phyloP scores from a whole-genome alignment of 2,329 filamentous ascomycete species.

The Trichoderma harzianum region DNA sequence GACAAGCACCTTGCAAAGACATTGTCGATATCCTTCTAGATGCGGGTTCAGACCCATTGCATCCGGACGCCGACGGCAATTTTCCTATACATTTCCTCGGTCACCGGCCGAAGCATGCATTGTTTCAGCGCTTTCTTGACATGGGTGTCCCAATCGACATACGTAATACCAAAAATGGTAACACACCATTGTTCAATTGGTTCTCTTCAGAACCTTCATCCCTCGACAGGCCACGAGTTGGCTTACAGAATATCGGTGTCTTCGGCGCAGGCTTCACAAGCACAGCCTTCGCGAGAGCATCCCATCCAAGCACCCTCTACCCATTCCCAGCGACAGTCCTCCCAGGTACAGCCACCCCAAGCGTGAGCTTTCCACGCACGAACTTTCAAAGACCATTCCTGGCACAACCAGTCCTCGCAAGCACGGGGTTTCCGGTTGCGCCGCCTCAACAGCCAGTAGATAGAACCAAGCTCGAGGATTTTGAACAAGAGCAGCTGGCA shows the following conservation, averaged over 20 bases:
- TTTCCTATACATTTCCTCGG: neutral
- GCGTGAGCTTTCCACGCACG: neutral
- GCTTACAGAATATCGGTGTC: neutral
- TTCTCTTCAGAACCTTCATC: neutral
- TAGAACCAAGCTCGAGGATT: neutral
- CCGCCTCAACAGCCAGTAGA: neutral
- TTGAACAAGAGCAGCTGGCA: neutral
- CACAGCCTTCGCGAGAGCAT: accelerated
- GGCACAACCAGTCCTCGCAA: neutral
- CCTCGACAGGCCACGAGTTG: neutral
- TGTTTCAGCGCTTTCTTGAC: neutral
- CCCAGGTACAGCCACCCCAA: neutral
- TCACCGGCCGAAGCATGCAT: neutral
- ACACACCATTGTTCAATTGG: neutral
- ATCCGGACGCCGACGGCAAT: neutral
- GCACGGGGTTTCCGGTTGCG: neutral
- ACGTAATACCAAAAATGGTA: neutral
- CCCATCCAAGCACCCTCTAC: no score
- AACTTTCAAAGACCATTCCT: neutral
- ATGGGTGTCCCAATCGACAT: neutral
- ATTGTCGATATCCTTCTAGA: neutral
- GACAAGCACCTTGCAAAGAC: neutral
- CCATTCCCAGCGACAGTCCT: neutral
- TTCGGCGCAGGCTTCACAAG: neutral
- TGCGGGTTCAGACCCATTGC: neutral